phyloP scores from a whole-genome alignment of 73 alveolate genomes.

The Tetrahymena malaccensis region DNA sequence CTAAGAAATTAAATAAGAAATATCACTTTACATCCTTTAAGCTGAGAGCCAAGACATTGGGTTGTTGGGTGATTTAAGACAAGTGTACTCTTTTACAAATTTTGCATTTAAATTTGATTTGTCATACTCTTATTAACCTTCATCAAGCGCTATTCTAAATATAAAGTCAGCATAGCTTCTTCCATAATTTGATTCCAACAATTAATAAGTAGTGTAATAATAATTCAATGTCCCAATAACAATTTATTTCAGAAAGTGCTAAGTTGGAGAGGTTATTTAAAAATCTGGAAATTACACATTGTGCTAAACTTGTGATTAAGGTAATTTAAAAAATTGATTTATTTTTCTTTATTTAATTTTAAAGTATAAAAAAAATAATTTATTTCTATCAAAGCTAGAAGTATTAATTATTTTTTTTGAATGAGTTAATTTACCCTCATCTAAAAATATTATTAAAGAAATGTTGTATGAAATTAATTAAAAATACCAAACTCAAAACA shows the following conservation, averaged over 20 bases:
- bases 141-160: background rate
- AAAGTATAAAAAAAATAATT: too few relatives aligned
- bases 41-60: background rate
- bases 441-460: too few relatives aligned
- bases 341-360: too few relatives aligned
- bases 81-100: background rate
- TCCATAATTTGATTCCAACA: background rate
- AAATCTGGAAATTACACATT: background rate
- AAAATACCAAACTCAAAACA: too few relatives aligned
- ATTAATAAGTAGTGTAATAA: background rate
- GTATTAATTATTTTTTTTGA: too few relatives aligned
- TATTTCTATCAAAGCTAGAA: too few relatives aligned
- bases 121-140: background rate
- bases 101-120: background rate
- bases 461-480: too few relatives aligned
- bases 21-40: background rate
- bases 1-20: background rate
- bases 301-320: background rate
- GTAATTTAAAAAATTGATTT: background rate
- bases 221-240: background rate
- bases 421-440: too few relatives aligned
- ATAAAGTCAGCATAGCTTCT: background rate
- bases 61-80: background rate
- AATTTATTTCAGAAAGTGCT: background rate
- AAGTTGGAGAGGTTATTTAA: background rate